A percentile compares a stretch with the other conserved stretches of the same genome.
Conservation (phyloP, 2,329 filamentous ascomycete genomes). For the Pseudovirgaria hyperparasitica region DNA sequence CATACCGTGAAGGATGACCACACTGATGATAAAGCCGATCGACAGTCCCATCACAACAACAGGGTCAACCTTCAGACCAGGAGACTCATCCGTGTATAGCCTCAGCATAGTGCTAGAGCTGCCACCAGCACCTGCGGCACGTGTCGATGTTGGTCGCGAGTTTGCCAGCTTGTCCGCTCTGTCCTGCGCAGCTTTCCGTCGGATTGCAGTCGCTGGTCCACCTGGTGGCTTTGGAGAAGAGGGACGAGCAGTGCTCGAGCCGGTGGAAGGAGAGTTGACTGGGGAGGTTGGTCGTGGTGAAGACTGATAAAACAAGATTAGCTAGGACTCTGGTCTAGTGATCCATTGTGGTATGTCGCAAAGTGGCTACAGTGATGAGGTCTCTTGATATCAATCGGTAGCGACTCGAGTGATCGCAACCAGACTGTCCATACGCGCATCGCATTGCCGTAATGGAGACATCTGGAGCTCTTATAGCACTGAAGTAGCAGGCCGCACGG, state of each 20-base stretch:
- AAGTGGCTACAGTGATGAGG: too few relatives aligned
- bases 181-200: conserved; percentile 88
- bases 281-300: conserved; percentile 25
- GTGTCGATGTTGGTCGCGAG: conserved; percentile 80
- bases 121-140: conserved; percentile 85
- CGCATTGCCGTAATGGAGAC: too few relatives aligned
- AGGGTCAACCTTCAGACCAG: conserved; percentile 92
- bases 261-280: conserved; percentile 35
- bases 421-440: too few relatives aligned
- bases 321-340: too few relatives aligned
- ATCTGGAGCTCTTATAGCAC: too few relatives aligned
- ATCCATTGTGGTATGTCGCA: too few relatives aligned
- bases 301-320: too few relatives aligned
- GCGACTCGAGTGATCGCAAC: too few relatives aligned
- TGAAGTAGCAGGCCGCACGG: too few relatives aligned
- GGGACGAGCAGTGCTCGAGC: conserved; percentile 60
- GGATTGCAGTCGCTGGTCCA: conserved; percentile 87
- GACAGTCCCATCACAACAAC: conserved; percentile 94
- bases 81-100: conserved; percentile 97
- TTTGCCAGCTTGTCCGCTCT: conserved; percentile 96
- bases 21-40: conserved; percentile 96
- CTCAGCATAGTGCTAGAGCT: conserved; percentile 97
- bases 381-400: too few relatives aligned
- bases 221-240: conserved; percentile 83
- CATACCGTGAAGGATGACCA: conserved; percentile 94